Percentiles rank a stretch among this genome's conserved stretches.
These are phyloP conservation scores for Wickerhamiella lipophila DNA, from an alignment of 805 yeast genomes.

Conservation along the genomic window DNA sequence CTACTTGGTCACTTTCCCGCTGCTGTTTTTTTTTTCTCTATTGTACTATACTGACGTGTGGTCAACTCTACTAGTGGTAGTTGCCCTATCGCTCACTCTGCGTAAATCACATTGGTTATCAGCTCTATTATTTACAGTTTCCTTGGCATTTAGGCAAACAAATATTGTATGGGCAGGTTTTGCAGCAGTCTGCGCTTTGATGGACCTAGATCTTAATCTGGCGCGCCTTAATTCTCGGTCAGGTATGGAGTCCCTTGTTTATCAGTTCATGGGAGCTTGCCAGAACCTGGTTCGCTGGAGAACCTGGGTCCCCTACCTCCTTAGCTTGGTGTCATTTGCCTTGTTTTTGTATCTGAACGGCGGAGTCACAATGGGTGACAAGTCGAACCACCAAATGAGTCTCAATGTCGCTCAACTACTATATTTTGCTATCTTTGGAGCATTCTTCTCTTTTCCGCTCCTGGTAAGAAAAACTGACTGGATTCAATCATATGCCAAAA, in stretches of 20 bases:
- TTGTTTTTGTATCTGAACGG: conserved; percentile 54
- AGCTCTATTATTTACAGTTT: conserved; percentile 44
- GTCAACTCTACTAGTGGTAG: conserved; percentile 61
- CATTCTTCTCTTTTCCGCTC: conserved; percentile 57
- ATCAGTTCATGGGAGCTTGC: conserved; percentile 4
- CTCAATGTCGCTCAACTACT: conserved; percentile 70
- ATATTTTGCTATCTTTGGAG: conserved; percentile 56
- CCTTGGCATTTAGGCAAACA: conserved; percentile 78
- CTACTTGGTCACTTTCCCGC: conserved; percentile 46
- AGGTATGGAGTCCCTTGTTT: background rate
- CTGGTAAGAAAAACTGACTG: conserved; percentile 40
- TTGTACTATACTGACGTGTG: conserved; percentile 89
- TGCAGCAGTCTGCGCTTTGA: conserved; percentile 24
- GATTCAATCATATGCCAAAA: conserved; percentile 10
- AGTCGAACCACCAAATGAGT: conserved; percentile 62
- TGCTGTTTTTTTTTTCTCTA: conserved; percentile 57
- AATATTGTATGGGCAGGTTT: conserved; percentile 77
- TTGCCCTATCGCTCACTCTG: conserved; percentile 29
- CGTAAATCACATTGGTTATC: conserved; percentile 29
- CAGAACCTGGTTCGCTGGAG: background rate
- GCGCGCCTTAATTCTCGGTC: conserved; percentile 3
- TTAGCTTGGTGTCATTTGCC: conserved; percentile 37
- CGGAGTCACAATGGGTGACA: conserved; percentile 86
- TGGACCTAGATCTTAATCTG: conserved; percentile 27
- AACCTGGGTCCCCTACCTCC: conserved; percentile 15